Evolutionary conservation across 1,284 basidiomycete species (phyloP).

Genomic region (Papiliotrema laurentii): DNA sequence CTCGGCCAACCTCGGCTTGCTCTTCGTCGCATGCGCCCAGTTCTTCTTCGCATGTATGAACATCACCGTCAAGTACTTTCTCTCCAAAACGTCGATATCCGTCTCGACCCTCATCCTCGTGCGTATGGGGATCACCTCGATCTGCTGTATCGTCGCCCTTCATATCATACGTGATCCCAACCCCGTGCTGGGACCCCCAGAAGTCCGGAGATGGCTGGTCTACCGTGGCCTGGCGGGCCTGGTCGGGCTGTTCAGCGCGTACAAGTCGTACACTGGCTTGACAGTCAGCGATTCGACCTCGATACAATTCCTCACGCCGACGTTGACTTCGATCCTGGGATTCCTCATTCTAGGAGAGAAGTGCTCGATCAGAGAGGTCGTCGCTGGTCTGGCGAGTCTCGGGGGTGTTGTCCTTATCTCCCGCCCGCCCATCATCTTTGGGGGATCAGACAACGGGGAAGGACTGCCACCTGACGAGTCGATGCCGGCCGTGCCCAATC

Average conservation of each 20-base stretch:
- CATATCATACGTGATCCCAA: conserved; percentile 55
- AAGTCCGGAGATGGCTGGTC: conserved; percentile 58
- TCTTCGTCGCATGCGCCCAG: conserved; percentile 59
- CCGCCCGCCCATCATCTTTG: conserved; percentile 57
- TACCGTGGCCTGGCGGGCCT: conserved; percentile 61
- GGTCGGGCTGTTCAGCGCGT: conserved; percentile 48
- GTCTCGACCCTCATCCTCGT: conserved; percentile 37
- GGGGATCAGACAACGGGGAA: conserved; percentile 37
- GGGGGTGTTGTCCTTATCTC: conserved; percentile 63
- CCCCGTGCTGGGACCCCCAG: conserved; percentile 64
- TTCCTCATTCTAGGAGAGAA: conserved; percentile 64
- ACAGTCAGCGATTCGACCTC: conserved; percentile 71
- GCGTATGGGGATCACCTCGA: conserved; percentile 50
- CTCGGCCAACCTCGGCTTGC: conserved; percentile 57
- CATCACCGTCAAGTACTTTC: conserved; percentile 49
- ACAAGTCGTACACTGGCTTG: conserved; percentile 64
- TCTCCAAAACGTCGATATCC: conserved; percentile 33
- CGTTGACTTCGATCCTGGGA: conserved; percentile 64
- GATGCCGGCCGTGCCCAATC: background rate
- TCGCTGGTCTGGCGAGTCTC: conserved; percentile 62
- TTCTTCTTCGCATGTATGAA: conserved; percentile 60
- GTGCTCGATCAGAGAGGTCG: conserved; percentile 57
- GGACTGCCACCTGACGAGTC: conserved; percentile 11
- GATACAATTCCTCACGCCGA: conserved; percentile 68
- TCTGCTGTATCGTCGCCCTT: conserved; percentile 53